These are phyloP conservation scores for Lichtheimia ornata DNA, from an alignment of 371 early-diverging fungal species.

Conservation along the genomic window DNA sequence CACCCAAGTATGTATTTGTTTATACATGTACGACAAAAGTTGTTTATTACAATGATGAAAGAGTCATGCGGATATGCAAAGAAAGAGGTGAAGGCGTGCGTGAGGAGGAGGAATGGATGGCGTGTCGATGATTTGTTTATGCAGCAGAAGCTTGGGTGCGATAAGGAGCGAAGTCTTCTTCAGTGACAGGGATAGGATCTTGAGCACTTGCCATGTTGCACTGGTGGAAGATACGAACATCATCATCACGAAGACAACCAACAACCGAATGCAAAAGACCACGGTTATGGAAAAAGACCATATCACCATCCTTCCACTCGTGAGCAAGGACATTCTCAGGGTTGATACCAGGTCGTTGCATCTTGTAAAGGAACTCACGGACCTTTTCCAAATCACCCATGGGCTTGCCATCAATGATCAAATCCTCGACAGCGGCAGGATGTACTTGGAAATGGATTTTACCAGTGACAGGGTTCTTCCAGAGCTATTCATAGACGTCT, in stretches of 20 bases:
- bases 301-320: slow-evolving; percentile 52
- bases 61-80: too few relatives aligned
- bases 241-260: slow-evolving; percentile 41
- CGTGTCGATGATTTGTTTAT: not conserved
- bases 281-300: slow-evolving; percentile 54
- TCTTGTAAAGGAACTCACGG: slow-evolving; percentile 40
- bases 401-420: slow-evolving; percentile 53
- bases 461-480: slow-evolving; percentile 53
- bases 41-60: too few relatives aligned
- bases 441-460: slow-evolving; percentile 55
- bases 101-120: too few relatives aligned
- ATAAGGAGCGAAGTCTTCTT: slow-evolving; percentile 48
- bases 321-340: slow-evolving; percentile 52
- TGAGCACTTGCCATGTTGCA: slow-evolving; percentile 48
- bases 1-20: too few relatives aligned
- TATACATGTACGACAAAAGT: too few relatives aligned
- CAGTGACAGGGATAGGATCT: slow-evolving; percentile 42
- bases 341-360: slow-evolving; percentile 48
- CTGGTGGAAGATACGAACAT: slow-evolving; percentile 49
- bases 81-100: too few relatives aligned
- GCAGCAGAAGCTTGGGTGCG: slow-evolving; percentile 4
- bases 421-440: slow-evolving; percentile 46
- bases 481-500: slow-evolving; percentile 23
- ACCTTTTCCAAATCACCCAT: slow-evolving; percentile 49
- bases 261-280: slow-evolving; percentile 51